These are phyloP conservation scores for Theobroma grandiflorum DNA, from an alignment of 441 rosid genomes.

Conservation along the genomic window DNA sequence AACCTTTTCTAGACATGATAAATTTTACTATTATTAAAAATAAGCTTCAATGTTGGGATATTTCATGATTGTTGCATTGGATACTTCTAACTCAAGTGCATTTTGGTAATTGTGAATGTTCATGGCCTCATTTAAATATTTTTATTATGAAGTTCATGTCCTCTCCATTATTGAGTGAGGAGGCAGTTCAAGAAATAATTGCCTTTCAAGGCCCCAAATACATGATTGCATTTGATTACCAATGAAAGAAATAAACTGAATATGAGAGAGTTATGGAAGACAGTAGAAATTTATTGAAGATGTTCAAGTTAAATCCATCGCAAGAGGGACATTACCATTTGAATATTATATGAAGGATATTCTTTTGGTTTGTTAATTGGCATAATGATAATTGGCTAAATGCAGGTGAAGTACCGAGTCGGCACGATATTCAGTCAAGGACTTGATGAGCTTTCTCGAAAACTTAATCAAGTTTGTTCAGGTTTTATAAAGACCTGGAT, in stretches of 20 bases:
- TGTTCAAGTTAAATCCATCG: background rate
- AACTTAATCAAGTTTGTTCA: conserved; percentile 52
- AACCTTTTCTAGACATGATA: background rate
- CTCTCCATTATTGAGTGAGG: background rate
- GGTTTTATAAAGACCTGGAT: conserved; percentile 68
- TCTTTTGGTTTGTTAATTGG: conserved; percentile 32
- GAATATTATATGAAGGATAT: conserved; percentile 16
- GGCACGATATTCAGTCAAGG: conserved; percentile 66
- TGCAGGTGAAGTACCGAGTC: conserved; percentile 71
- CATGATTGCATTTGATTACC: background rate
- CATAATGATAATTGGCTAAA: conserved; percentile 43
- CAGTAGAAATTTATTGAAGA: background rate
- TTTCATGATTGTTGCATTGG: background rate
- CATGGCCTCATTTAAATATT: background rate
- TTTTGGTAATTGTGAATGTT: background rate
- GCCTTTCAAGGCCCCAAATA: background rate
- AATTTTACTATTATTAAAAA: background rate
- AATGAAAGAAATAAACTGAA: background rate
- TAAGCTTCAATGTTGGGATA: background rate
- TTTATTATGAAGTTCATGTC: background rate
- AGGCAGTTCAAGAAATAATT: background rate
- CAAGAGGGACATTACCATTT: background rate
- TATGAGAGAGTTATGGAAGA: background rate
- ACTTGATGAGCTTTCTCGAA: conserved; percentile 51
- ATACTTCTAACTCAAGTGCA: background rate